Evolutionary conservation across 768 basidiomycete genomes (phyloP).

Genomic region (Dentipellis fragilis): DNA sequence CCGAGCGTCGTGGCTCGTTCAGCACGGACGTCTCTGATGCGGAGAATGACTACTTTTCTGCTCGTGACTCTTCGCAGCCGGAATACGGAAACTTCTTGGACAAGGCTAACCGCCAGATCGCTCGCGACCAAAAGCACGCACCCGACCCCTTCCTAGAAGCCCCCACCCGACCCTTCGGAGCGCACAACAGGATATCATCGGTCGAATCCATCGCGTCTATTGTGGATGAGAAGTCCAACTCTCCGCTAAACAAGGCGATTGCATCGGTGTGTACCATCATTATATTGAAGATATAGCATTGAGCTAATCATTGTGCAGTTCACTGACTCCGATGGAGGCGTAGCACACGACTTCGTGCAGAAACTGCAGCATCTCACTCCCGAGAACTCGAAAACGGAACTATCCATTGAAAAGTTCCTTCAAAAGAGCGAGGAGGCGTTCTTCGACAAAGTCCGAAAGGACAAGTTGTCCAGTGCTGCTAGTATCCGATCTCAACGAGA

Average conservation of each 20-base stretch:
- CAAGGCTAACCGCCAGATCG: constrained; percentile 76
- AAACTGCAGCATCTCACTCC: constrained; percentile 69
- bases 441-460: constrained; percentile 84
- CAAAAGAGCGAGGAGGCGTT: constrained; percentile 88
- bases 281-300: constrained; percentile 1
- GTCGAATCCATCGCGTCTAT: constrained; percentile 90
- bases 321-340: constrained; percentile 88
- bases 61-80: constrained; percentile 22
- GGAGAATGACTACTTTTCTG: constrained; percentile 49
- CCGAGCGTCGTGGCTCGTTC: constrained; percentile 23
- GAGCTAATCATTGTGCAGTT: constrained; percentile 39
- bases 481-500: constrained; percentile 74
- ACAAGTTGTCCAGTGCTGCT: constrained; percentile 76
- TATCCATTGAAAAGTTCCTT: constrained; percentile 88
- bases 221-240: constrained; percentile 82
- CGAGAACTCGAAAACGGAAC: constrained; percentile 82
- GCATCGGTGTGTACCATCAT: constrained; percentile 49
- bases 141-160: constrained; percentile 85
- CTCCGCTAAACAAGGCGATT: constrained; percentile 90
- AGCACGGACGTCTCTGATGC: constrained; percentile 43
- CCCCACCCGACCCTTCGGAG: constrained; percentile 68
- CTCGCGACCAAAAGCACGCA: constrained; percentile 62
- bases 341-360: constrained; percentile 81
- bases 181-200: constrained; percentile 71
- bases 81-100: constrained; percentile 76